phyloP scores from a whole-genome alignment of 768 basidiomycete species.

The Suillus subaureus region DNA sequence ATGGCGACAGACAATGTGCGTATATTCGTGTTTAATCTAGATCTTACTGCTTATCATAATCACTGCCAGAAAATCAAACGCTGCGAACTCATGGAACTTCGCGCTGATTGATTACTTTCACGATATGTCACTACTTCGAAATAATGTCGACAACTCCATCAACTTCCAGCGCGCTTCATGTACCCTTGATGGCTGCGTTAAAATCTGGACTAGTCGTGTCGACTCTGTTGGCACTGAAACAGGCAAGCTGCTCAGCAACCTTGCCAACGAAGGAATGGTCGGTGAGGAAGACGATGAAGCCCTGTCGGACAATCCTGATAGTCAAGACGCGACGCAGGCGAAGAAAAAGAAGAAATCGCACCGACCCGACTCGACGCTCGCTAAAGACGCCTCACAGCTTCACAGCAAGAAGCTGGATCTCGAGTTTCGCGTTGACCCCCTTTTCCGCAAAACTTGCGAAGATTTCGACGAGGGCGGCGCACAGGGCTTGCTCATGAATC shows the following conservation, averaged over 20 bases:
- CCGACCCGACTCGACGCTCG: slow-evolving; percentile 83
- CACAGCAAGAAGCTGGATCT: slow-evolving; percentile 92
- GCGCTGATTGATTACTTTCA: slow-evolving; percentile 99
- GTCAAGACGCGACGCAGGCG: slow-evolving; percentile 60
- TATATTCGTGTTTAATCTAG: slow-evolving; percentile 18
- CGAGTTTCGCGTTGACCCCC: slow-evolving; percentile 94
- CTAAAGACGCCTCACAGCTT: slow-evolving; percentile 79
- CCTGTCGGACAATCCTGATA: slow-evolving; percentile 64
- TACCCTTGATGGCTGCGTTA: slow-evolving; percentile 97
- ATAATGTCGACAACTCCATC: slow-evolving; percentile 92
- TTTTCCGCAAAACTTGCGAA: slow-evolving; percentile 96
- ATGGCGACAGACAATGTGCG: slow-evolving; percentile 97
- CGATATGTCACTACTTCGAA: slow-evolving; percentile 94
- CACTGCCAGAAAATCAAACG: slow-evolving; percentile 92
- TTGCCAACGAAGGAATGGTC: slow-evolving; percentile 65
- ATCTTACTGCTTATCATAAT: slow-evolving; percentile 3
- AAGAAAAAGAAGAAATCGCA: slow-evolving; percentile 65
- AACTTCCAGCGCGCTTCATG: slow-evolving; percentile 99
- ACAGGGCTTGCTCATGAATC: slow-evolving; percentile 95
- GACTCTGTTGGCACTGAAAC: slow-evolving; percentile 97
- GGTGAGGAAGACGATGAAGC: slow-evolving; percentile 60
- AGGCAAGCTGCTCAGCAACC: slow-evolving; percentile 90
- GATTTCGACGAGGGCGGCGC: slow-evolving; percentile 99
- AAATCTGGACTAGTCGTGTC: slow-evolving; percentile 98
- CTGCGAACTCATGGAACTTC: slow-evolving; percentile 96